Base-by-base conservation (phyloP, 169 alveolate genomes). In the Neospora caninum region DNA sequence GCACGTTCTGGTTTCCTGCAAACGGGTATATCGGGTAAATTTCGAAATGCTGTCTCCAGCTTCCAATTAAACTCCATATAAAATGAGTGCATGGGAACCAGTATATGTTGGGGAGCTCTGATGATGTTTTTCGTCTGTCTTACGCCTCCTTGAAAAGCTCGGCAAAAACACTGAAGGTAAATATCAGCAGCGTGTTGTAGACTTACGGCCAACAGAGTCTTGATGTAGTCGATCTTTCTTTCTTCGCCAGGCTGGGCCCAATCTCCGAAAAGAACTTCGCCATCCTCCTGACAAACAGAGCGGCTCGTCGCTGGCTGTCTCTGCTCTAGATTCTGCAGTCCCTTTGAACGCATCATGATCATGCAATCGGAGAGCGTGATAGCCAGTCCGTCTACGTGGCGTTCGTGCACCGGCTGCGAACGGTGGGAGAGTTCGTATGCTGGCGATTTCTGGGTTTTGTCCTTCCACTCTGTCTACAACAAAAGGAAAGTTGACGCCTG, bases 211-310 rank as follows among this genome's bases (percentile, higher is more conserved):
- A 83, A 83, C n/a, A 54, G 87, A 0, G 45, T 67, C 34, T 92
- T 82, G 36, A 92, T 49, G 92, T 92, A 91, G 25, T 92, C 95
- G 4, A 80, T 0, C 39, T 84, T 92, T 29, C 73, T 73, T 70
- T 92, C 95, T 27, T 84, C 95, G 13, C 36, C 49, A 25, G 92
- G 36, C 27, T 80, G 64, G 13, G 84, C 92, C 95, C 95, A 92
- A 73, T 92, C 95, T 4, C 95, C 95, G 16, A 82, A 42, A 2
- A 92, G 84, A 42, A 92, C 88, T 34, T 92, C 95, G n/a, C 95
- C 95, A 20, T 92, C 95, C 42, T 92, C 95, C 95, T 92, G 92
- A 36, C 34, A 73, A 13, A 73, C 84, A 73, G 58, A 49, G 58
- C 58, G 13, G 58, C 41, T 49, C 58, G 58, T 13, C 4, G 58